These are phyloP conservation scores for Schwanniomyces yamadae DNA, from an alignment of 805 yeast species.

Conservation along the genomic window DNA sequence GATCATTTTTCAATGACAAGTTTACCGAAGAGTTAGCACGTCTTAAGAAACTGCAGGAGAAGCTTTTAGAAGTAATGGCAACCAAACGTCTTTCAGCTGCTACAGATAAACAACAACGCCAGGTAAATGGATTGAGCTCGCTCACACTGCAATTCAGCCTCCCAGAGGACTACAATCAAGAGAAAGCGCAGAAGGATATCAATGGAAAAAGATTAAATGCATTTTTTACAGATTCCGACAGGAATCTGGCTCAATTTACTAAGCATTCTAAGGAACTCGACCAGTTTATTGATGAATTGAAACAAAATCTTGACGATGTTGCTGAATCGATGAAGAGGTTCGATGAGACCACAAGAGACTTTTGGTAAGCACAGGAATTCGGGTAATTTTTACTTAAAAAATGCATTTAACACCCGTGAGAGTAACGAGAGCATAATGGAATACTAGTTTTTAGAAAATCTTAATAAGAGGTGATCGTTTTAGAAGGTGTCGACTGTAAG, in stretches of 20 bases:
- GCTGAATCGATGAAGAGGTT: constrained; percentile 49
- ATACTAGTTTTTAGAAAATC: too few species aligned
- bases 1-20: constrained; percentile 50
- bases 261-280: constrained; percentile 53
- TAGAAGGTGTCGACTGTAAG: too few species aligned
- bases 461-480: too few species aligned
- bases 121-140: constrained; percentile 4
- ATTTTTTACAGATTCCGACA: constrained; percentile 21
- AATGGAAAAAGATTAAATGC: constrained; percentile 22
- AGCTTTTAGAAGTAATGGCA: constrained; percentile 33
- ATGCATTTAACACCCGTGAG: too few species aligned
- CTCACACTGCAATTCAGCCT: constrained; percentile 8
- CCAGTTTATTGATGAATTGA: constrained; percentile 49
- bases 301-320: constrained; percentile 49
- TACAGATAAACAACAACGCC: constrained; percentile 3
- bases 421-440: too few species aligned
- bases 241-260: constrained; percentile 36
- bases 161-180: constrained; percentile 17
- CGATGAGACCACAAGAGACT: constrained; percentile 42
- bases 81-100: constrained; percentile 15
- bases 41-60: constrained; percentile 55
- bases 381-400: too few species aligned
- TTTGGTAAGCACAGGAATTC: too few species aligned
- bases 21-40: constrained; percentile 53
- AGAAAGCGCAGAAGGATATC: constrained; percentile 22